These are phyloP conservation scores for Chaetoceros muelleri DNA, from an alignment of 108 stramenopile species.

Conservation along the genomic window DNA sequence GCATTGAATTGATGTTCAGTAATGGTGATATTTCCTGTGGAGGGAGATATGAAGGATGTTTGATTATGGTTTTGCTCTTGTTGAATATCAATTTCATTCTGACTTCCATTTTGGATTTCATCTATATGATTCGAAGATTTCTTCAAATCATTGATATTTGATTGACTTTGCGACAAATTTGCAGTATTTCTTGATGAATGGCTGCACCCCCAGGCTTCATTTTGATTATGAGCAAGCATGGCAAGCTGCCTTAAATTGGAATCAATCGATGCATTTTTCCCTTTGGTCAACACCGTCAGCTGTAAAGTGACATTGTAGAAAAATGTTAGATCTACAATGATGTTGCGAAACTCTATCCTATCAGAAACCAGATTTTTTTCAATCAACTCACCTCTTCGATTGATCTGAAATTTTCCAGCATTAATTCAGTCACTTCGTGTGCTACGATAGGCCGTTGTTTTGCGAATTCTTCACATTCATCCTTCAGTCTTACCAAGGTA, in stretches of 20 bases:
- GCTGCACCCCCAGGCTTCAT: not conserved
- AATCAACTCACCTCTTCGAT: not conserved
- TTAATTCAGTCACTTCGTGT: not conserved
- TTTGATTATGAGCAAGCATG: not conserved
- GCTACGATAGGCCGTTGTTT: not conserved
- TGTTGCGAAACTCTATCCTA: too few relatives aligned
- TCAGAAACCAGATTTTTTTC: too few relatives aligned
- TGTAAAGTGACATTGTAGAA: conserved; percentile 12
- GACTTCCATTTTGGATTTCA: not conserved
- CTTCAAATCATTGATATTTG: not conserved
- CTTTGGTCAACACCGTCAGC: not conserved
- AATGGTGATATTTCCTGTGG: not conserved
- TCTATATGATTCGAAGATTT: not conserved
- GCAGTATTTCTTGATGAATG: not conserved
- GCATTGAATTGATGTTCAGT: not conserved
- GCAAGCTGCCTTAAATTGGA: not conserved
- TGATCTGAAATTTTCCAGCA: not conserved
- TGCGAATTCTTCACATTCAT: not conserved
- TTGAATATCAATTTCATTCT: not conserved
- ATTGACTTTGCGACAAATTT: not conserved
- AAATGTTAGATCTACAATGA: too few relatives aligned
- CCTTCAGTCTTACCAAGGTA: not conserved
- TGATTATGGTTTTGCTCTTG: not conserved
- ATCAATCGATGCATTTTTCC: not conserved
- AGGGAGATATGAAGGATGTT: not conserved